These are phyloP conservation scores for Thelonectria rubi DNA, from an alignment of 2,329 filamentous ascomycete genomes.

Conservation along the genomic window DNA sequence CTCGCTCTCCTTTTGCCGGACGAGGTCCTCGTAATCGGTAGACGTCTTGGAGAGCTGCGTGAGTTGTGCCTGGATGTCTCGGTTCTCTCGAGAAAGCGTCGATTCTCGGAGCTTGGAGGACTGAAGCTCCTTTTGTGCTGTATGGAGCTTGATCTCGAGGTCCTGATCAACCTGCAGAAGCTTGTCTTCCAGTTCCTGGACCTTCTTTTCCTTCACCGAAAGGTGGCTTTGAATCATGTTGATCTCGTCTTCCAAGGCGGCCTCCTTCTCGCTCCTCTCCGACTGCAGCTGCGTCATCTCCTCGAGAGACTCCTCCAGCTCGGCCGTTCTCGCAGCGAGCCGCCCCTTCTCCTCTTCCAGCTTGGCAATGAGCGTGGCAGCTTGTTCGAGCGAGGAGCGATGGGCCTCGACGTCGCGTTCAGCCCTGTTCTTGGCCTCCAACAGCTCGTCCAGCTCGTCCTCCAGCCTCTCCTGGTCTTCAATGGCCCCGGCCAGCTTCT, in stretches of 20 bases:
- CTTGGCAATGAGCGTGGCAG: slow-evolving; percentile 83
- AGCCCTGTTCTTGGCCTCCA: slow-evolving; percentile 87
- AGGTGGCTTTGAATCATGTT: slow-evolving; percentile 93
- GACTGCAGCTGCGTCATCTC: slow-evolving; percentile 76
- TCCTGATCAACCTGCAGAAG: slow-evolving; percentile 88
- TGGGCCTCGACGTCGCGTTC: slow-evolving; percentile 85
- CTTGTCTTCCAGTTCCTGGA: slow-evolving; percentile 85
- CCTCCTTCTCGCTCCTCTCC: slow-evolving; percentile 79
- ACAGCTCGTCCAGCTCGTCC: slow-evolving; percentile 88
- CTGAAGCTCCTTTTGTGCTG: slow-evolving; percentile 81
- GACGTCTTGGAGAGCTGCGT: slow-evolving; percentile 89
- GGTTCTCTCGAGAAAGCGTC: slow-evolving; percentile 81
- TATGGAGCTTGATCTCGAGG: slow-evolving; percentile 82
- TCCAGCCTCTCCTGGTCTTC: slow-evolving; percentile 95
- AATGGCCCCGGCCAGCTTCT: slow-evolving; percentile 90
- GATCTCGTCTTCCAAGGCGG: slow-evolving; percentile 81
- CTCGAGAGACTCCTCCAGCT: slow-evolving; percentile 75
- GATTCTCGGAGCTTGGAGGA: slow-evolving; percentile 77
- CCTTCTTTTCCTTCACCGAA: slow-evolving; percentile 86
- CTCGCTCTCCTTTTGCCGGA: slow-evolving; percentile 94
- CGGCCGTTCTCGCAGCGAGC: slow-evolving; percentile 71
- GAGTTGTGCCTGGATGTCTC: slow-evolving; percentile 84
- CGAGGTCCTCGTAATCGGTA: slow-evolving; percentile 92
- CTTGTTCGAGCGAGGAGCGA: slow-evolving; percentile 87
- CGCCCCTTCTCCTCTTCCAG: slow-evolving; percentile 88